Evolutionary conservation across 768 basidiomycete genomes (phyloP), one percentile per base, ranked within the genome.

Genomic region (Sporobolomyces roseus): DNA sequence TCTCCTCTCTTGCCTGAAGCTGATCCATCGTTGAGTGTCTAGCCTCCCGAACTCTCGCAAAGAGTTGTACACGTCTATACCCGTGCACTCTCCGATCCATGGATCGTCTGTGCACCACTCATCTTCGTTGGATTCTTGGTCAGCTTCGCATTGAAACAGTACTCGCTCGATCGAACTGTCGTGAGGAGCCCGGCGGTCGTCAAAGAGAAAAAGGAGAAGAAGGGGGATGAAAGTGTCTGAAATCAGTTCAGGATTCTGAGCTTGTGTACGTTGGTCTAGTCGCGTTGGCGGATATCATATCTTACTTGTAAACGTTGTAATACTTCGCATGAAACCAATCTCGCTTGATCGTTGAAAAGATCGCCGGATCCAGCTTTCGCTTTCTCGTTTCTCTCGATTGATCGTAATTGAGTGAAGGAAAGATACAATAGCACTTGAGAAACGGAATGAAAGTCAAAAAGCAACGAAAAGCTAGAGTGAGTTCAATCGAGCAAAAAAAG

Each of bases 91-190:
- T 48, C 25, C 16, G 60, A 53, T 35, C 51, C 75, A 23, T 75
- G 74, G 73, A 72, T 75, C 63, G 33, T 85, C 46, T 43, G 14
- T 14, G 66, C 73, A 2, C 75, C 75, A 0, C 49, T 72, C 23
- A 38, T 74, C 36, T 59, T 63, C 25, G 30, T 71, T 49, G 65
- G 68, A 0, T 67, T 66, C n/a, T n/a, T 55, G 25, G 41, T 63
- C 80, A 81, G 80, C 23, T 71, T 87, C 33, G 83, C 86, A 71
- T 64, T 89, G 30, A 81, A 85, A 56, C 80, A 81, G 32, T 89
- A 89, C 77, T 82, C 85, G 35, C 79, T 89, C 29, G 78, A 84
- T 53, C 82, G 86, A 4, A 81, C 79, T 46, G 78, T 82, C 33
- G 80, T 85, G 23, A 80, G 77, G 29, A 79, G 13, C 3, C 30